Evolutionary conservation across 2,329 filamentous ascomycete species (phyloP).

Genomic region (Phyllachora maydis): DNA sequence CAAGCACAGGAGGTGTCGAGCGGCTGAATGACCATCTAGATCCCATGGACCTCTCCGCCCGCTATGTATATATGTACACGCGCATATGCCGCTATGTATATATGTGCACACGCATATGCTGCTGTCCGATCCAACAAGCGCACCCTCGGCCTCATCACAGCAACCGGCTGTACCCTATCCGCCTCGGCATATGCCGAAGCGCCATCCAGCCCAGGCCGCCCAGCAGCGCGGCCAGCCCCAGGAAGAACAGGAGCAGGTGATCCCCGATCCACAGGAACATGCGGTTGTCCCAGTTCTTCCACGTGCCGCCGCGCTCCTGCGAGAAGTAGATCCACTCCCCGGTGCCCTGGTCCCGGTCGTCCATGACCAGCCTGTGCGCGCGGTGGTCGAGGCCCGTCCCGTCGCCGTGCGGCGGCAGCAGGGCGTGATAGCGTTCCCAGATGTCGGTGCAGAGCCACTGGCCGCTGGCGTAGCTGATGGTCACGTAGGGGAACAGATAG

Average conservation of each 20-base stretch:
- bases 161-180: too few relatives aligned
- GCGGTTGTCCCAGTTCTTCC: conserved; percentile 11
- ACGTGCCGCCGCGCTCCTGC: conserved; percentile 9
- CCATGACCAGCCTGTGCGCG: conserved; percentile 10
- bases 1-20: too few relatives aligned
- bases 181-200: too few relatives aligned
- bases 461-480: conserved; percentile 54
- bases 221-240: not conserved
- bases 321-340: conserved; percentile 11
- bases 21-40: too few relatives aligned
- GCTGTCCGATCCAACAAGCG: too few relatives aligned
- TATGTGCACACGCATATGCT: too few relatives aligned
- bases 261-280: conserved; percentile 10
- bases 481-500: conserved; percentile 52
- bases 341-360: conserved; percentile 6
- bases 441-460: conserved; percentile 50
- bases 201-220: too few relatives aligned
- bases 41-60: too few relatives aligned
- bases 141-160: too few relatives aligned
- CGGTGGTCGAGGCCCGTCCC: conserved; percentile 4
- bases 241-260: conserved; percentile 5
- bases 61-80: too few relatives aligned
- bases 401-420: conserved; percentile 6
- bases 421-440: conserved; percentile 40
- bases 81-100: too few relatives aligned